These are phyloP conservation scores for Miamiensis avidus DNA, from an alignment of 169 alveolate genomes.

Conservation along the genomic window DNA sequence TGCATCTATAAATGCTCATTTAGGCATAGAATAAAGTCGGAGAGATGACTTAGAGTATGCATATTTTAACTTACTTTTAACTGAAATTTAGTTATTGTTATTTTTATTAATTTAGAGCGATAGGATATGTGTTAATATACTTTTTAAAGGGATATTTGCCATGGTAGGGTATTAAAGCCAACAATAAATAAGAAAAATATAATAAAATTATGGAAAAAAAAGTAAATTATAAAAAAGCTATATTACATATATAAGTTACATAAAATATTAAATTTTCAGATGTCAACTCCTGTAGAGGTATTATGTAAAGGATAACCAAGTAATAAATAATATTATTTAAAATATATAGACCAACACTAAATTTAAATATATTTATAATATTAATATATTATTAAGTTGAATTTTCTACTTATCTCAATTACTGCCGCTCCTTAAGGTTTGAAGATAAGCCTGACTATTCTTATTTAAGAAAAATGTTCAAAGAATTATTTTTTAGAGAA, in stretches of 20 bases:
- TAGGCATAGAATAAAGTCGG: constrained; percentile 76
- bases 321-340: background rate
- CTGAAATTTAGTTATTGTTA: no score
- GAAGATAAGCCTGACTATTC: constrained; percentile 85
- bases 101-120: constrained; percentile 4
- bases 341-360: background rate
- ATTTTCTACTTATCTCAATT: constrained; percentile 65
- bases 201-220: constrained; percentile 68
- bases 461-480: constrained; percentile 71
- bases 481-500: constrained; percentile 54
- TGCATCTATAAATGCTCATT: constrained; percentile 75
- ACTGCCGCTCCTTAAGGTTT: constrained; percentile 70
- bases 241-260: background rate
- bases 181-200: constrained; percentile 57
- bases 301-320: constrained; percentile 67
- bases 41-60: constrained; percentile 79
- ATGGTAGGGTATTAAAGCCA: constrained; percentile 77
- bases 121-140: constrained; percentile 74
- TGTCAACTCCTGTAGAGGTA: constrained; percentile 63
- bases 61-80: no score
- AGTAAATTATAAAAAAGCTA: background rate
- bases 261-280: background rate
- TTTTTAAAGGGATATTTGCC: constrained; percentile 75
- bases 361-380: background rate
- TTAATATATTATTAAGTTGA: constrained; percentile 35